phyloP scores from a whole-genome alignment of 345 rosid species.

The Salix purpurea region DNA sequence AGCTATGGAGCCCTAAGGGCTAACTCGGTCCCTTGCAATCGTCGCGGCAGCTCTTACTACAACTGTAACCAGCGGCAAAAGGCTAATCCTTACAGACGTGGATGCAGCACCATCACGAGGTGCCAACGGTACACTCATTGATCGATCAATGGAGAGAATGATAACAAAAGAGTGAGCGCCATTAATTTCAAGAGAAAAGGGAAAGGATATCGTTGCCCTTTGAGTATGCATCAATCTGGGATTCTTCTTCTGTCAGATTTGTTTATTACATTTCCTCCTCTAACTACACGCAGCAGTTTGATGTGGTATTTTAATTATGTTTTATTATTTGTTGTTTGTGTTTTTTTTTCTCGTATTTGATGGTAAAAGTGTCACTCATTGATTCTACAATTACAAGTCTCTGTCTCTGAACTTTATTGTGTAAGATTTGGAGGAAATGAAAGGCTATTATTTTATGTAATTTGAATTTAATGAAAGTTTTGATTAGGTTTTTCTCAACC shows the following conservation, averaged over 20 bases:
- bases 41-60: conserved; percentile 26
- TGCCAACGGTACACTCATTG: conserved; percentile 16
- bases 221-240: neutral
- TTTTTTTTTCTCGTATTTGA: no score
- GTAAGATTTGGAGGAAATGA: neutral
- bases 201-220: neutral
- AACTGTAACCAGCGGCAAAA: neutral
- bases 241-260: no score
- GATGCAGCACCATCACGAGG: conserved; percentile 23
- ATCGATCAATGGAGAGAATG: no score
- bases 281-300: no score
- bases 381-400: neutral
- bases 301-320: no score
- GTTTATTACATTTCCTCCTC: no score
- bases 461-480: neutral
- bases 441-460: neutral
- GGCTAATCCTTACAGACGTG: conserved; percentile 32
- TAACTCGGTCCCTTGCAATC: conserved; percentile 15
- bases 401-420: neutral
- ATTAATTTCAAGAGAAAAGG: neutral
- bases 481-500: neutral
- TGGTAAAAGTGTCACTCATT: neutral
- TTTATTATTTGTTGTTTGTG: no score
- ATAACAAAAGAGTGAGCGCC: neutral
- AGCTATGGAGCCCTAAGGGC: conserved; percentile 15